Evolutionary conservation across 441 rosid species (phyloP).

Genomic region (Rhodomyrtus psidioides): DNA sequence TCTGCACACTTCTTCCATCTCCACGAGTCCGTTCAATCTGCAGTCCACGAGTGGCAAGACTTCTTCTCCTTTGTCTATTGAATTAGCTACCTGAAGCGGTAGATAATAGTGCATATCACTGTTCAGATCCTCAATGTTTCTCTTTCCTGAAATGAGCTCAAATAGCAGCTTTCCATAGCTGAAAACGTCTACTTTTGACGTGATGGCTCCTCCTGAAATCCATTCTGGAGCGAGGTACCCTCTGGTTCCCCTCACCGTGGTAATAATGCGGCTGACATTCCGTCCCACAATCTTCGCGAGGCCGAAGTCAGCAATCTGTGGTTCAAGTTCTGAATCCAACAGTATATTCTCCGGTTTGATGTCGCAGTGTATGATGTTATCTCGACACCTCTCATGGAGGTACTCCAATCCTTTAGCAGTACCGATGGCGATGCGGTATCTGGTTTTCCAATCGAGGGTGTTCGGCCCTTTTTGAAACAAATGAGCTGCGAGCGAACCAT

Average conservation of each 20-base stretch:
- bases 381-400: constrained; percentile 15
- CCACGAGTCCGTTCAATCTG: not conserved
- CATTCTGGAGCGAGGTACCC: not conserved
- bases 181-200: not conserved
- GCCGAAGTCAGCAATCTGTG: constrained; percentile 18
- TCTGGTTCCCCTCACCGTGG: not conserved
- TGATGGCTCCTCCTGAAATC: not conserved
- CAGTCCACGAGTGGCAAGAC: not conserved
- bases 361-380: constrained; percentile 9
- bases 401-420: constrained; percentile 11
- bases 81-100: not conserved
- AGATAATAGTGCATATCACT: not conserved
- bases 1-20: not conserved
- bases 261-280: not conserved
- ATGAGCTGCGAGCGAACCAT: constrained; percentile 11
- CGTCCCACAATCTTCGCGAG: constrained; percentile 7
- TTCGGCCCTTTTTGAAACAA: not conserved
- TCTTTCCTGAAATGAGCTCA: not conserved
- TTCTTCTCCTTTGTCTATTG: not conserved
- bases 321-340: constrained; percentile 2
- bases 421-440: not conserved
- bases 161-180: not conserved
- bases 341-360: constrained; percentile 18
- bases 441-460: constrained; percentile 7
- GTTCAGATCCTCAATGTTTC: not conserved